phyloP scores from a whole-genome alignment of 176 grass and related monocot species.

The Rhynchospora tenuis region DNA sequence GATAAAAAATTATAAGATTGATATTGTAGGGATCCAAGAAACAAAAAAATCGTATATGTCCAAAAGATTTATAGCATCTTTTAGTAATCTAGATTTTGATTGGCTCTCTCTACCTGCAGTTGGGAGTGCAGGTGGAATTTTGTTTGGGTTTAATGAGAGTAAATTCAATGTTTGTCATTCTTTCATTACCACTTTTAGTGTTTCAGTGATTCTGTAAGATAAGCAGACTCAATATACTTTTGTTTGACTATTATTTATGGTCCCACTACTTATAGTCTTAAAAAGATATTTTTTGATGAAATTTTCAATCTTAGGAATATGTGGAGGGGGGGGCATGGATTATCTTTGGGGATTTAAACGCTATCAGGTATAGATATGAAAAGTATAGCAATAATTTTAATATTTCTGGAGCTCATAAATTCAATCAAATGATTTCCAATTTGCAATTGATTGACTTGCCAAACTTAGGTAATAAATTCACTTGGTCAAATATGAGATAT shows the following conservation, averaged over 20 bases:
- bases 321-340: neutral
- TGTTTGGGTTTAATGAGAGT: too few relatives aligned
- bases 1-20: neutral
- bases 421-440: neutral
- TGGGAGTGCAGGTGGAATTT: too few relatives aligned
- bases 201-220: too few relatives aligned
- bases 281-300: neutral
- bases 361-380: neutral
- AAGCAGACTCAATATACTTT: neutral
- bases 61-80: too few relatives aligned
- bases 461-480: neutral
- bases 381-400: neutral
- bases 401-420: neutral
- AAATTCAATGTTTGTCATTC: too few relatives aligned
- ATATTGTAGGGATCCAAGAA: neutral
- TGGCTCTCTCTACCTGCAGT: too few relatives aligned
- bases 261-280: neutral
- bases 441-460: neutral
- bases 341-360: neutral
- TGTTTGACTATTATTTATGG: neutral
- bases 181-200: too few relatives aligned
- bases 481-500: neutral
- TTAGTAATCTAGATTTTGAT: too few relatives aligned
- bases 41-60: neutral
- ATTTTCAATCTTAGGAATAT: fast-evolving